Conservation (phyloP, 2,329 filamentous ascomycete genomes). For the Botryotinia globosa region DNA sequence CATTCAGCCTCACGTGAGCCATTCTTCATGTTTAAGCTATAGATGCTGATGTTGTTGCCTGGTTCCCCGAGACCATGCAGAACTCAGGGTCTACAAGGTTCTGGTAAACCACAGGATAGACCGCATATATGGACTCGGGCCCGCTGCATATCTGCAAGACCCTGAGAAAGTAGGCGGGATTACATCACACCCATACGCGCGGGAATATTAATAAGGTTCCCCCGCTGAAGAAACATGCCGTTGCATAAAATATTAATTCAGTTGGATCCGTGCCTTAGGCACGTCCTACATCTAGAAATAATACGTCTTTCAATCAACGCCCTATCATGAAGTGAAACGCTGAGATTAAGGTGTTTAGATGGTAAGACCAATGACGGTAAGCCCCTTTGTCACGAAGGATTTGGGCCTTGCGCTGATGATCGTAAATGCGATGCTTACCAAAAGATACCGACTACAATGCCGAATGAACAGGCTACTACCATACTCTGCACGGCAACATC, state of each 20-base stretch:
- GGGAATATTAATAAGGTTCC: neutral
- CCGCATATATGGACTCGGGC: slow-evolving; percentile 9
- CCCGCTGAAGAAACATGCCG: neutral
- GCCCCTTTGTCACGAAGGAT: neutral
- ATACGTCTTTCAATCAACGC: neutral
- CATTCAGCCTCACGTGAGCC: neutral
- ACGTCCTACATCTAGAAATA: neutral
- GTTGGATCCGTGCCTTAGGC: neutral
- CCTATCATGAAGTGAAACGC: neutral
- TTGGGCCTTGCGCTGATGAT: neutral
- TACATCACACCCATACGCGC: slow-evolving; percentile 2
- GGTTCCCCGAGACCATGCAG: slow-evolving; percentile 4
- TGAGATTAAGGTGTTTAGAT: neutral
- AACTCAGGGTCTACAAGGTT: slow-evolving; percentile 10
- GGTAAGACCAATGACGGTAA: neutral
- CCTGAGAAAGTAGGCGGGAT: neutral
- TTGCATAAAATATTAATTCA: neutral
- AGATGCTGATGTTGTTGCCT: neutral
- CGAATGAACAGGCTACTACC: neutral
- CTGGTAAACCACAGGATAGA: neutral
- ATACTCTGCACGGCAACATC: neutral
- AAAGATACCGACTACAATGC: neutral
- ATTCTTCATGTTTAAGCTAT: neutral
- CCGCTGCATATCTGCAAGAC: slow-evolving; percentile 11
- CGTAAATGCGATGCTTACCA: neutral